Base-by-base conservation (phyloP, 805 yeast species). In the Ogataea wickerhamii region DNA sequence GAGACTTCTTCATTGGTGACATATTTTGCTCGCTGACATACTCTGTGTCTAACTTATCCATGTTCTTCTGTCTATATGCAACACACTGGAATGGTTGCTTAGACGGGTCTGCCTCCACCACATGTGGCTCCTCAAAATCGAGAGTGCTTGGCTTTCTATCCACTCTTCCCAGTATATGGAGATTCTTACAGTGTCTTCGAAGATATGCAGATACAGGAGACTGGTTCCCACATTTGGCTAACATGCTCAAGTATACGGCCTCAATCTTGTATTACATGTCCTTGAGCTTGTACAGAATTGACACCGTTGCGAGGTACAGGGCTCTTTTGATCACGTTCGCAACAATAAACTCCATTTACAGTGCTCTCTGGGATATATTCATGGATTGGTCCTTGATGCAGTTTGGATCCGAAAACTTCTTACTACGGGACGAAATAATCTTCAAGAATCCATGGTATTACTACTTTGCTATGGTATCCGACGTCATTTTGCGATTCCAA, bases 301-400 rank as follows among this genome's bases (percentile, higher is more conserved):
- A 80, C 27, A 55, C 64, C 0, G 59, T 66, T 8, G 47, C 59
- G 18, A 51, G 53, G 13, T 60, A 70, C 45, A 68, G 81, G 39
- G 77, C 76, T 0, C 67, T 76, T 1, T 84, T 88, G 53, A 84
- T 91, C 14, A 60, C 78, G 0, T 74, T 88, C 64, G 96, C 95
- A 0, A 56, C 75, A 0, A 49, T 87, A 27, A 89, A 93, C 59
- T 78, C 96, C 0, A 35, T 80, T 1, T 75, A 74, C 53, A 73
- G 89, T 23, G 61, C 83, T 0, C 47, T 79, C 3, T 93, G 98
- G 98, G 98, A 93, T 62, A 66, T 93, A 5, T 66, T 89, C 28
- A 87, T 93, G 95, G 98, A 93, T 66, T 93, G 96, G 91, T 88
- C 97, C 2, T 66, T 93, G 52, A 70, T 84, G 40, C 96, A 87